Conservation (phyloP, 2,329 filamentous ascomycete genomes). For the Clonostachys chloroleuca region DNA sequence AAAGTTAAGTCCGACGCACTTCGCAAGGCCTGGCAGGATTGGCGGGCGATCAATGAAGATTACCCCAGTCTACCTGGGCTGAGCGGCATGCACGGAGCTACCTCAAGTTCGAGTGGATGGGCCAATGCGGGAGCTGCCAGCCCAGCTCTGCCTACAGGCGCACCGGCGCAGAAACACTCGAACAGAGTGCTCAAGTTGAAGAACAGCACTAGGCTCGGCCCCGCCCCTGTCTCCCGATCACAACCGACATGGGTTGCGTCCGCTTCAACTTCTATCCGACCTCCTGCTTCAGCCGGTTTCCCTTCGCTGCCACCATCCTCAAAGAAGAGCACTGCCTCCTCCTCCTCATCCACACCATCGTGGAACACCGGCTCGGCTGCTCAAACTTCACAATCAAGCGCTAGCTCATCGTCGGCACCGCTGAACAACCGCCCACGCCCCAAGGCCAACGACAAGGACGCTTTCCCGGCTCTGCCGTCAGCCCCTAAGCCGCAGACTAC, state of each 20-base stretch:
- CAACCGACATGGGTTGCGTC: slow-evolving; percentile 1
- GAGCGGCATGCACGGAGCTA: slow-evolving; percentile 60
- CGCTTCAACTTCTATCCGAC: slow-evolving; percentile 4
- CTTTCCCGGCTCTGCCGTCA: slow-evolving; percentile 78
- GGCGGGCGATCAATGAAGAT: slow-evolving; percentile 93
- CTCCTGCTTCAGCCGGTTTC: slow-evolving; percentile 25
- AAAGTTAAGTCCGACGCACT: slow-evolving; percentile 67
- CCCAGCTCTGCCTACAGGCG: slow-evolving; percentile 33
- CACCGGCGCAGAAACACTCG: slow-evolving; percentile 41
- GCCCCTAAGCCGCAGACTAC: slow-evolving; percentile 66
- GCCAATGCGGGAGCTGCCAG: slow-evolving; percentile 54
- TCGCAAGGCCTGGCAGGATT: slow-evolving; percentile 86
- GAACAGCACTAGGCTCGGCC: slow-evolving; percentile 45
- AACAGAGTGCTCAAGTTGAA: slow-evolving; percentile 55
- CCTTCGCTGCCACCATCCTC: slow-evolving; percentile 26
- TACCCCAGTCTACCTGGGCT: slow-evolving; percentile 84
- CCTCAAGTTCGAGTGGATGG: slow-evolving; percentile 54
- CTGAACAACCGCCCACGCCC: slow-evolving; percentile 6
- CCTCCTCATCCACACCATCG: slow-evolving; percentile 4
- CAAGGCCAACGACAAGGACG: slow-evolving; percentile 41
- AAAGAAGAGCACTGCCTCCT: neutral
- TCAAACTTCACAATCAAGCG: neutral
- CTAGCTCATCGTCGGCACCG: neutral
- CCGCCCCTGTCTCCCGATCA: neutral
- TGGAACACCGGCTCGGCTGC: slow-evolving; percentile 12